phyloP scores from a whole-genome alignment of 169 alveolate species.

The Theileria sp. region DNA sequence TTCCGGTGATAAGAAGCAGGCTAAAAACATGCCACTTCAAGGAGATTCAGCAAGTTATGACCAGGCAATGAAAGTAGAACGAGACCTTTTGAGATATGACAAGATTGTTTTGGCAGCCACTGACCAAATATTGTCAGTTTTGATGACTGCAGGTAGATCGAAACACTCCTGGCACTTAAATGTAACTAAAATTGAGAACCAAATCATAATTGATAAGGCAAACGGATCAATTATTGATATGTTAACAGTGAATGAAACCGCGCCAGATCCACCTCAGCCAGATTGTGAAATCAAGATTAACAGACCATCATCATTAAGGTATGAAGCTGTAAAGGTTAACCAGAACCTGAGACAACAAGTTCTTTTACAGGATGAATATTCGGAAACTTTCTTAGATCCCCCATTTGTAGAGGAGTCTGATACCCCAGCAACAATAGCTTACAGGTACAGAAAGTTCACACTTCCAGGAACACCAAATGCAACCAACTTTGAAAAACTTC shows the following conservation, averaged over 20 bases:
- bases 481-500: slow-evolving; percentile 45
- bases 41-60: slow-evolving; percentile 20
- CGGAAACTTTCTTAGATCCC: slow-evolving; percentile 69
- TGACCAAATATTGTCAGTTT: slow-evolving; percentile 84
- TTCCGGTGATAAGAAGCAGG: slow-evolving; percentile 39
- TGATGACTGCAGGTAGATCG: slow-evolving; percentile 87
- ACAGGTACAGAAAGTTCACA: slow-evolving; percentile 83
- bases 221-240: slow-evolving; percentile 88
- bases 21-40: slow-evolving; percentile 31
- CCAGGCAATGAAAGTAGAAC: slow-evolving; percentile 39
- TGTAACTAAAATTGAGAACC: slow-evolving; percentile 82
- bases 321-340: slow-evolving; percentile 86
- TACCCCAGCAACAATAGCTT: slow-evolving; percentile 78
- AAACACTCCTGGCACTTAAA: slow-evolving; percentile 88
- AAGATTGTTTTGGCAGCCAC: slow-evolving; percentile 83
- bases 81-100: slow-evolving; percentile 43
- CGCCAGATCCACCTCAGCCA: slow-evolving; percentile 87
- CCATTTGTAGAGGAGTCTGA: slow-evolving; percentile 77
- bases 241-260: slow-evolving; percentile 87
- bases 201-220: slow-evolving; percentile 84
- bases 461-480: slow-evolving; percentile 78
- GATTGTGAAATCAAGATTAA: slow-evolving; percentile 85
- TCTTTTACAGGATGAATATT: slow-evolving; percentile 66
- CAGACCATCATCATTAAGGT: slow-evolving; percentile 85
- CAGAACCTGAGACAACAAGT: slow-evolving; percentile 85